phyloP scores from a whole-genome alignment of 768 basidiomycete species.

The Psilocybe sp. region DNA sequence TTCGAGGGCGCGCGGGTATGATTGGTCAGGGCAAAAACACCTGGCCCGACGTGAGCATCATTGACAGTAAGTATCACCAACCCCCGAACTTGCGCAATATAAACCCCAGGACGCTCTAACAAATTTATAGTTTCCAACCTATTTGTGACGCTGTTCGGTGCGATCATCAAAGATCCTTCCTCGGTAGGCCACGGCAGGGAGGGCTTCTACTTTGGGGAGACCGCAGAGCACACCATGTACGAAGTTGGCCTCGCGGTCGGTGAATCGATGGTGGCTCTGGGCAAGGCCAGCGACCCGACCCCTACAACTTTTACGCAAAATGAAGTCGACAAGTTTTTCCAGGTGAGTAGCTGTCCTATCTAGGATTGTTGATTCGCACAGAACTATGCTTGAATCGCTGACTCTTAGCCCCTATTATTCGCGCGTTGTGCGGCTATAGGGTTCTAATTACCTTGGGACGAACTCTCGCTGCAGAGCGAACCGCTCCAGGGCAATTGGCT shows the following conservation, averaged over 20 bases:
- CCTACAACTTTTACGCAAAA: conserved; percentile 45
- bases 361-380: neutral
- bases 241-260: conserved; percentile 39
- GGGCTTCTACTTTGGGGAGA: conserved; percentile 53
- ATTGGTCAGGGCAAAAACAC: conserved; percentile 56
- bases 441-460: conserved; percentile 14
- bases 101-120: too few species aligned
- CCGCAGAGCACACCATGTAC: conserved; percentile 41
- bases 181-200: conserved; percentile 41
- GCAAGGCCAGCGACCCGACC: conserved; percentile 32
- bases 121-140: conserved; percentile 34
- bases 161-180: conserved; percentile 24
- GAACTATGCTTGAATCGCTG: too few species aligned
- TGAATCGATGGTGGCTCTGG: conserved; percentile 32
- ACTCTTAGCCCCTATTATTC: too few species aligned
- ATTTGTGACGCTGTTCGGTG: conserved; percentile 41
- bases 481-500: conserved; percentile 22
- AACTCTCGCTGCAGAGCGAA: conserved; percentile 20
- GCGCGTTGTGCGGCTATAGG: neutral
- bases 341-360: conserved; percentile 13
- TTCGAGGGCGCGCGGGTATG: conserved; percentile 48
- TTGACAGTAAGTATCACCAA: conserved; percentile 42
- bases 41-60: conserved; percentile 56
- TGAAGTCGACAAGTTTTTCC: conserved; percentile 40
- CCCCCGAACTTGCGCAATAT: too few species aligned